phyloP scores from a whole-genome alignment of 2,329 filamentous ascomycete species.

The Aspergillus neoniger region DNA sequence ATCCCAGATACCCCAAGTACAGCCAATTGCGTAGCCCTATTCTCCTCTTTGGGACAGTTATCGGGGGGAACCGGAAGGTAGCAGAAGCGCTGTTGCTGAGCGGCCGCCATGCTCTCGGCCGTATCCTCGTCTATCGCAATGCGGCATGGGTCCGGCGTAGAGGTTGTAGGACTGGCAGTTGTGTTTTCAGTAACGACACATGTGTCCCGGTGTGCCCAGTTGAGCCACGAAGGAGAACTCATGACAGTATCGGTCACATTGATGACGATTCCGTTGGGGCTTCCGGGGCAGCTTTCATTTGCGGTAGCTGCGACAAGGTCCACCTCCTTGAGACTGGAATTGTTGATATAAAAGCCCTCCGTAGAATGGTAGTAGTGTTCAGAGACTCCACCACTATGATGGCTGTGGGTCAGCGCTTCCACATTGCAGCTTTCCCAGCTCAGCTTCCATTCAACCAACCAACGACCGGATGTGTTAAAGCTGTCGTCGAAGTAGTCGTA shows the following conservation, averaged over 20 bases:
- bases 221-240: not conserved
- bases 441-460: constrained; percentile 11
- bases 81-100: not conserved
- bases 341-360: constrained; percentile 11
- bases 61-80: not conserved
- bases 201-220: not conserved
- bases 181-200: constrained; percentile 1
- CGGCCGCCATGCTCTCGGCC: constrained; percentile 4
- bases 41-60: constrained; percentile 7
- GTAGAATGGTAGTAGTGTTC: not conserved
- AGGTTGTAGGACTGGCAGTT: not conserved
- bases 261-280: constrained; percentile 10
- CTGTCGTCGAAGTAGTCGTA: not conserved
- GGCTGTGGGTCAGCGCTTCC: not conserved
- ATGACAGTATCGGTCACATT: constrained; percentile 9
- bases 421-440: constrained; percentile 18
- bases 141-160: constrained; percentile 9
- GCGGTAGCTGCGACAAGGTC: constrained; percentile 19
- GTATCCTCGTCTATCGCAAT: not conserved
- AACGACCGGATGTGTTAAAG: constrained; percentile 2
- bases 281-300: constrained; percentile 11
- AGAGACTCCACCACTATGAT: not conserved
- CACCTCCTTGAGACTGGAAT: constrained; percentile 8
- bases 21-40: constrained; percentile 1
- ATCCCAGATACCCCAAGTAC: not conserved